Evolutionary conservation across 192 early-diverging fungal genomes (phyloP).

Genomic region (Pilaira anomala): DNA sequence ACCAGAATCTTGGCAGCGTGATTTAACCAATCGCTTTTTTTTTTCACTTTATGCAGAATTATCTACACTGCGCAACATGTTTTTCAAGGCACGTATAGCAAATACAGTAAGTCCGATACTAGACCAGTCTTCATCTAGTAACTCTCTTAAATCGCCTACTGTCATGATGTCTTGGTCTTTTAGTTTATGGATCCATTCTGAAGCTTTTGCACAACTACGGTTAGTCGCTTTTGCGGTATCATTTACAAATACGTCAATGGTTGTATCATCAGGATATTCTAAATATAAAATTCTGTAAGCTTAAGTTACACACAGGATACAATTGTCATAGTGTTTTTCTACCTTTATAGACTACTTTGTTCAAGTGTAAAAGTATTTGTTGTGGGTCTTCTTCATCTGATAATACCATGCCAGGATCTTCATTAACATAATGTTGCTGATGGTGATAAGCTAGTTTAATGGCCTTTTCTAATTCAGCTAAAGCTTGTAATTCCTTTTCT

Average conservation of each 20-base stretch:
- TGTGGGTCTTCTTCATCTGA: constrained; percentile 3
- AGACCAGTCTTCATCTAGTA: constrained; percentile 69
- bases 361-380: background rate
- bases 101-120: constrained; percentile 53
- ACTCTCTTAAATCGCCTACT: constrained; percentile 63
- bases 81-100: constrained; percentile 46
- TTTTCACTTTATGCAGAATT: too few relatives aligned
- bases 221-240: constrained; percentile 62
- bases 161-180: constrained; percentile 74
- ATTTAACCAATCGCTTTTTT: too few relatives aligned
- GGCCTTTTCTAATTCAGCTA: constrained; percentile 15
- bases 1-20: too few relatives aligned
- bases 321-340: background rate
- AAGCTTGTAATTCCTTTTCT: constrained; percentile 23
- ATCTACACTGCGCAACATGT: constrained; percentile 30
- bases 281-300: background rate
- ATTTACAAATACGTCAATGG: constrained; percentile 64
- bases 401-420: background rate
- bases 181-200: constrained; percentile 63
- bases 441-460: background rate
- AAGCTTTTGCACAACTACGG: constrained; percentile 59
- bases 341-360: constrained; percentile 2
- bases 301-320: too few relatives aligned
- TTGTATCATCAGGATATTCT: constrained; percentile 54
- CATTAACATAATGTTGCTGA: background rate